phyloP scores from a whole-genome alignment of 2,329 filamentous ascomycete genomes.

The Fusarium nanum region DNA sequence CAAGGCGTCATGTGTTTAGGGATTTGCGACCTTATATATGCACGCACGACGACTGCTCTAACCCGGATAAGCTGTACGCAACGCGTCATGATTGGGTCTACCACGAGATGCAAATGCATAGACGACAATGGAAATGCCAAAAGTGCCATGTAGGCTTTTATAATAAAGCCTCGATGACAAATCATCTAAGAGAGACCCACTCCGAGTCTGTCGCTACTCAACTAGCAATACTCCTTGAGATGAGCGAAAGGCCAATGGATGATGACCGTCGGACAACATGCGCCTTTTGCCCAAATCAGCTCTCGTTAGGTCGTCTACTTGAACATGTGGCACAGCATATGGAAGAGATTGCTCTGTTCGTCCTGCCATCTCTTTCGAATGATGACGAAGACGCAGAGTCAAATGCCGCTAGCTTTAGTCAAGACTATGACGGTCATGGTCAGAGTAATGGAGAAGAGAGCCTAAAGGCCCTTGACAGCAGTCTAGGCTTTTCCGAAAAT shows the following conservation, averaged over 20 bases:
- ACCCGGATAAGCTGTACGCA: neutral
- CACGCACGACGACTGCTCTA: fast-evolving
- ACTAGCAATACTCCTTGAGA: fast-evolving
- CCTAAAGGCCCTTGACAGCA: too few relatives aligned
- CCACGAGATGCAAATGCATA: neutral
- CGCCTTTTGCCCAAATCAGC: too few relatives aligned
- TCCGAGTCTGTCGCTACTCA: neutral
- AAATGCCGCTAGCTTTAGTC: too few relatives aligned
- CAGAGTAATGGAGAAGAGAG: too few relatives aligned
- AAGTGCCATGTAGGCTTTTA: neutral
- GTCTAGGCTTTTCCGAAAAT: too few relatives aligned
- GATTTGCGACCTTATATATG: neutral
- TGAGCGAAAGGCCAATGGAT: neutral
- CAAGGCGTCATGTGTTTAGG: neutral
- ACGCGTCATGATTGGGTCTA: neutral
- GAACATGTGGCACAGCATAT: too few relatives aligned
- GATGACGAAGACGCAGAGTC: too few relatives aligned
- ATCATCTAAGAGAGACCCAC: fast-evolving
- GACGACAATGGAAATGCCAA: neutral
- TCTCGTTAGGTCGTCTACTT: too few relatives aligned
- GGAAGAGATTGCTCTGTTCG: too few relatives aligned
- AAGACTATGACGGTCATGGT: too few relatives aligned
- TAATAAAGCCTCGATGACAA: fast-evolving
- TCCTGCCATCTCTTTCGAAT: too few relatives aligned
- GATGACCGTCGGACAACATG: too few relatives aligned